Evolutionary conservation across 73 alveolate genomes (phyloP), one percentile per base, ranked within the genome.

Genomic region (Breviolum minutum): DNA sequence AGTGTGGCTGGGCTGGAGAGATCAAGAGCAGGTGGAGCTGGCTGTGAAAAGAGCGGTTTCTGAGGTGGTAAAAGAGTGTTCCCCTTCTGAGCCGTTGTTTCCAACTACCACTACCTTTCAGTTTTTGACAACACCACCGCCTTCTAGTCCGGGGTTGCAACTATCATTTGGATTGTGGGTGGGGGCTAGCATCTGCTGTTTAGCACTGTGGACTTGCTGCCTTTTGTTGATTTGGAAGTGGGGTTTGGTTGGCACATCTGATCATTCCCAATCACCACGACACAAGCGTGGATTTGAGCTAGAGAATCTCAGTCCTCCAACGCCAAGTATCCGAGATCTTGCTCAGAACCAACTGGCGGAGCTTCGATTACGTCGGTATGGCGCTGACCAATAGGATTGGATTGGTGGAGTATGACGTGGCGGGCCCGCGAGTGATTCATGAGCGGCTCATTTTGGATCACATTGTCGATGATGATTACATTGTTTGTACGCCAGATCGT

Each of bases 351-450:
- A 86, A 16, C 95, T 86, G 30, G 80, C 81, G 5, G 95, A 61
- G 63, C 9, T 86, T 29, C 95, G 95, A 20, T 64, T 61, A 2
- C 71, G 95, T 3, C 22, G 81, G 2, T 80, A 86, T 86, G 95
- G 95, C 95, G 24, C 30, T 86, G 81, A 30, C 63, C 6, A 61
- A 61, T 17, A 86, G 48, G 81, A 17, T 16, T 17, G 73, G 66
- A 54, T 60, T 88, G 19, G 63, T 88, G 48, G 71, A 88, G 95
- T 88, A 88, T 30, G 95, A 66, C 27, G 48, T 88, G 2, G 69
- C 69, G 3, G 95, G 95, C 1, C 86, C 95, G 7, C 68, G 68
- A 2, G 17, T 88, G 16, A 68, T 84, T 84, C 95, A 88, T 68
- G 83, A 64, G 29, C 83, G 95, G 17, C 12, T 88, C 16, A 60